Evolutionary conservation across 352 stramenopile genomes (phyloP).

Genomic region (Phytophthora tentaculata): DNA sequence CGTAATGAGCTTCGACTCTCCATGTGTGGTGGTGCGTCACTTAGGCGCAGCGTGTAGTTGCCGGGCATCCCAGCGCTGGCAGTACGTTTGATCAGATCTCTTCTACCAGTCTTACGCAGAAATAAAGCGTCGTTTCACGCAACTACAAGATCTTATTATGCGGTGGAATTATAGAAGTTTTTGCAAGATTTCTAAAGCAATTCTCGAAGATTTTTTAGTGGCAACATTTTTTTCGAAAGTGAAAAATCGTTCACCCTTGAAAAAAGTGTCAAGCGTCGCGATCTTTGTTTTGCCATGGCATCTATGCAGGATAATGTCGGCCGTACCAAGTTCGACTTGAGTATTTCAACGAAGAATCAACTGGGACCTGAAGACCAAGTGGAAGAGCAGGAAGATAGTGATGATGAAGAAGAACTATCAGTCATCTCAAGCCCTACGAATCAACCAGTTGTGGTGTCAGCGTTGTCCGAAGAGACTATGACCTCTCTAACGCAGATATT

Average conservation of each 20-base stretch:
- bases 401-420: constrained; percentile 18
- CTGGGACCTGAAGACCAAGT: constrained; percentile 8
- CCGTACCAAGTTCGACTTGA: neutral
- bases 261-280: constrained; percentile 15
- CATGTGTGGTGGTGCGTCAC: constrained; percentile 28
- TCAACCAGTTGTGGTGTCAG: constrained; percentile 31
- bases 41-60: neutral
- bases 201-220: too few species aligned
- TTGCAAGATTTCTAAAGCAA: too few species aligned
- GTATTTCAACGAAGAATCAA: constrained; percentile 11
- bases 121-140: constrained; percentile 2
- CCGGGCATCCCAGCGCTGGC: neutral
- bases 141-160: neutral
- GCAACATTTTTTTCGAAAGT: too few species aligned
- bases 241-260: too few species aligned
- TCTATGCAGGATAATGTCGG: neutral
- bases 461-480: constrained; percentile 35
- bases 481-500: constrained; percentile 44
- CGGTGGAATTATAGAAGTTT: too few species aligned
- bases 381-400: constrained; percentile 22
- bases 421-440: constrained; percentile 18
- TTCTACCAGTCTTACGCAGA: neutral
- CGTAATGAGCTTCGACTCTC: constrained; percentile 54
- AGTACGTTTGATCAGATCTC: neutral
- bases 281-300: constrained; percentile 19